These are phyloP conservation scores for Boletus sp. DNA, from an alignment of 768 basidiomycete genomes.

Conservation along the genomic window DNA sequence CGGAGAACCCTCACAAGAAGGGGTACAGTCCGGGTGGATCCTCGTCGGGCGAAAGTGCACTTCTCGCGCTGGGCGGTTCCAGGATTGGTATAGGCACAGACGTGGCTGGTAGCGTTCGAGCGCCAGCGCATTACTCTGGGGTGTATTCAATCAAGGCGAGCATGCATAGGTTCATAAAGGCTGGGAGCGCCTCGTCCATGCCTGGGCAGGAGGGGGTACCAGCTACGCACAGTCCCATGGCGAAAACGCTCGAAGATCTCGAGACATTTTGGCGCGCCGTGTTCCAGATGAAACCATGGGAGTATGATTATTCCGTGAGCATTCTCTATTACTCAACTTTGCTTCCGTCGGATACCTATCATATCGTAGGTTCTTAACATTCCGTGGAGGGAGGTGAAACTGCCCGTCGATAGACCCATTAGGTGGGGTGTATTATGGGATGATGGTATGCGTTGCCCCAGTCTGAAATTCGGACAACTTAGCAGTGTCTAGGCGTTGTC, in stretches of 20 bases:
- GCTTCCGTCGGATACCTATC: too few species aligned
- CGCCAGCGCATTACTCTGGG: constrained; percentile 66
- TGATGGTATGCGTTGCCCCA: constrained; percentile 42
- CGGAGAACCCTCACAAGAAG: constrained; percentile 59
- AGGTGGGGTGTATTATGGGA: constrained; percentile 67
- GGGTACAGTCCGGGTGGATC: constrained; percentile 63
- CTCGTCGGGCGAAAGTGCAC: constrained; percentile 64
- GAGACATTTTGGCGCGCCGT: constrained; percentile 66
- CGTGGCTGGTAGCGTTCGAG: constrained; percentile 66
- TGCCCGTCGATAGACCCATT: constrained; percentile 47
- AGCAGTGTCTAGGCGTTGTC: constrained; percentile 49
- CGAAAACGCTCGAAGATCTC: constrained; percentile 58
- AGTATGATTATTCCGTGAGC: constrained; percentile 54
- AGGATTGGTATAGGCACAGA: constrained; percentile 67
- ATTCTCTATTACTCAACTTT: neutral
- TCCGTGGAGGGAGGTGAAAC: constrained; percentile 37
- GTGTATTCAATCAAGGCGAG: constrained; percentile 61
- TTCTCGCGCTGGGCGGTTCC: constrained; percentile 59
- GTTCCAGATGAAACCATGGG: constrained; percentile 61
- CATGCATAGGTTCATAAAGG: constrained; percentile 53
- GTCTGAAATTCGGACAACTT: neutral
- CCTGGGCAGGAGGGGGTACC: constrained; percentile 59
- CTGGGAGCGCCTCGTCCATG: constrained; percentile 46
- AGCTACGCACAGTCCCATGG: constrained; percentile 57
- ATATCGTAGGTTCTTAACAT: constrained; percentile 32